These are phyloP conservation scores for Polymyxa betae DNA, from an alignment of 208 protist genomes.

Conservation along the genomic window DNA sequence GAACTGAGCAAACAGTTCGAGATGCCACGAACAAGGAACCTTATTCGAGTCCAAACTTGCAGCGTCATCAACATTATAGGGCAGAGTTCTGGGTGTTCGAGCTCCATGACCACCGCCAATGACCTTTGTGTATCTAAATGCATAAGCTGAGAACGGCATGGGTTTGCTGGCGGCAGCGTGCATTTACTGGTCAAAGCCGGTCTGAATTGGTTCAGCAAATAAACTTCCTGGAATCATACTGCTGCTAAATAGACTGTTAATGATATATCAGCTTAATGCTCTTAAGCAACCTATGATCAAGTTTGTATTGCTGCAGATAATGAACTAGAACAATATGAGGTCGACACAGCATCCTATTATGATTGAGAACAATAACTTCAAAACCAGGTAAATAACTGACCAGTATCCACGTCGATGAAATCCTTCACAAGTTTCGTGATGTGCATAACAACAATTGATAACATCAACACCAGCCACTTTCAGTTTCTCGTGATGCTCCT, in stretches of 20 bases:
- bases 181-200: too few relatives aligned
- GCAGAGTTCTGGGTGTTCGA: background rate
- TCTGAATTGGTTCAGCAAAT: too few relatives aligned
- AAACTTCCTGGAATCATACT: too few relatives aligned
- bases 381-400: background rate
- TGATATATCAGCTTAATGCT: too few relatives aligned
- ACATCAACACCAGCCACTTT: constrained; percentile 37
- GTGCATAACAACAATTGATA: constrained; percentile 41
- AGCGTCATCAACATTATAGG: constrained; percentile 5
- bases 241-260: too few relatives aligned
- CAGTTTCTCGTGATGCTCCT: constrained; percentile 44
- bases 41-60: background rate
- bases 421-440: constrained; percentile 37
- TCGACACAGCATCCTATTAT: background rate
- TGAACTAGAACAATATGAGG: constrained; percentile 39
- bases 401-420: constrained; percentile 40
- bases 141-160: too few relatives aligned
- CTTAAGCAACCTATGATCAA: too few relatives aligned
- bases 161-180: too few relatives aligned
- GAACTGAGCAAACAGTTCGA: too few relatives aligned
- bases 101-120: too few relatives aligned
- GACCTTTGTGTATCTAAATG: too few relatives aligned
- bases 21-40: background rate
- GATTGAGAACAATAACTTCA: background rate
- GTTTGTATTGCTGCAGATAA: constrained; percentile 52